phyloP scores from a whole-genome alignment of 106 monocot genomes.

The Dioscorea alata region DNA sequence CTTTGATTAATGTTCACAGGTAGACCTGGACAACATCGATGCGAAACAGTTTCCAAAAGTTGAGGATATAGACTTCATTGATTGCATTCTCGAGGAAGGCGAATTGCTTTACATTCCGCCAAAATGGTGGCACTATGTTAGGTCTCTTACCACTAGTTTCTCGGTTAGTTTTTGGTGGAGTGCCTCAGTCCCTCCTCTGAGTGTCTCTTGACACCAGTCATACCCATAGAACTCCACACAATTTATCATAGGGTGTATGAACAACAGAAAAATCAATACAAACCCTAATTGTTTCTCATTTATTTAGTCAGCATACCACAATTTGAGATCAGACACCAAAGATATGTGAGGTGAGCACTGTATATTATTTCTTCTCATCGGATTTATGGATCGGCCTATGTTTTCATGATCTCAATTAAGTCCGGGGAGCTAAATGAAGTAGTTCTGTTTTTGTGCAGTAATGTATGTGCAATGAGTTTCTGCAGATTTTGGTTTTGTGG shows the following conservation, averaged over 20 bases:
- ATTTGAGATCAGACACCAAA: neutral
- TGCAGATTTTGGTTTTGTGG: too few relatives aligned
- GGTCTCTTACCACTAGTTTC: conserved; percentile 68
- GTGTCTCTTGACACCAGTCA: neutral
- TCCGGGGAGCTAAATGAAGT: too few relatives aligned
- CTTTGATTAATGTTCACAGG: conserved; percentile 26
- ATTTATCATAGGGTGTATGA: neutral
- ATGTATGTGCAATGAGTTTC: too few relatives aligned
- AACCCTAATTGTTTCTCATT: neutral
- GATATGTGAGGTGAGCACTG: neutral
- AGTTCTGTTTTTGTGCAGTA: too few relatives aligned
- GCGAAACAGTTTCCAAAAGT: conserved; percentile 52
- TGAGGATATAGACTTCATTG: conserved; percentile 55
- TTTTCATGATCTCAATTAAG: too few relatives aligned
- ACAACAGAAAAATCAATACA: neutral
- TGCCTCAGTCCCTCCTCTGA: neutral
- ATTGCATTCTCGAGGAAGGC: conserved; percentile 67
- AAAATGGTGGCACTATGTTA: conserved; percentile 88
- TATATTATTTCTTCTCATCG: neutral
- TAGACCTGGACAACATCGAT: conserved; percentile 76
- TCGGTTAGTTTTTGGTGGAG: conserved; percentile 98
- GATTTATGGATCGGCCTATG: neutral
- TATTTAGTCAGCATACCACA: neutral
- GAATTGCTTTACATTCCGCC: conserved; percentile 79
- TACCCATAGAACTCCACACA: neutral